Conservation (phyloP, 78 protist genomes). For the Dictyostelium capitatum region DNA sequence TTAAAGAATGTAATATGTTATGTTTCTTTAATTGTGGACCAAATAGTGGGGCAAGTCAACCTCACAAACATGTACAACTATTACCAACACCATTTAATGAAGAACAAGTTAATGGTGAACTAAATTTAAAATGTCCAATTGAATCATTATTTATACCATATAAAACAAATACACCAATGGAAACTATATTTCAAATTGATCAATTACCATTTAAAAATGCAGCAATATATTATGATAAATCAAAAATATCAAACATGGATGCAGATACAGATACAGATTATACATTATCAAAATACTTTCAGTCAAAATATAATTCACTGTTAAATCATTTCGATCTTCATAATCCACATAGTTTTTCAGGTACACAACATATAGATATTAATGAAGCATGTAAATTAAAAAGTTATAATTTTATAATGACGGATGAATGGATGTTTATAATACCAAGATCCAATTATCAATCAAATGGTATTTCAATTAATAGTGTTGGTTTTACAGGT, state of each 20-base stretch:
- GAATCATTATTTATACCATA: constrained; percentile 22
- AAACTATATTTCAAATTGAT: constrained; percentile 35
- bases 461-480: constrained; percentile 60
- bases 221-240: neutral
- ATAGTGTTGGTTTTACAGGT: constrained; percentile 70
- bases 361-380: neutral
- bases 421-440: constrained; percentile 65
- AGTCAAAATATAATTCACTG: constrained; percentile 17
- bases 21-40: constrained; percentile 75
- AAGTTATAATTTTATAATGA: constrained; percentile 76
- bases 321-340: constrained; percentile 30
- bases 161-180: neutral
- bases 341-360: neutral
- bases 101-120: neutral
- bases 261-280: too few species aligned
- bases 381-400: constrained; percentile 5
- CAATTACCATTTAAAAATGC: constrained; percentile 51
- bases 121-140: constrained; percentile 43
- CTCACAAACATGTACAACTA: constrained; percentile 73
- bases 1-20: constrained; percentile 55
- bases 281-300: constrained; percentile 16
- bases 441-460: constrained; percentile 55
- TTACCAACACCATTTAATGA: constrained; percentile 40
- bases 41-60: constrained; percentile 77
- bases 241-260: neutral